A percentile compares a stretch with the other conserved stretches of the same genome.
These are phyloP conservation scores for Jamesozyma piceae DNA, from an alignment of 805 yeast species.

Conservation along the genomic window DNA sequence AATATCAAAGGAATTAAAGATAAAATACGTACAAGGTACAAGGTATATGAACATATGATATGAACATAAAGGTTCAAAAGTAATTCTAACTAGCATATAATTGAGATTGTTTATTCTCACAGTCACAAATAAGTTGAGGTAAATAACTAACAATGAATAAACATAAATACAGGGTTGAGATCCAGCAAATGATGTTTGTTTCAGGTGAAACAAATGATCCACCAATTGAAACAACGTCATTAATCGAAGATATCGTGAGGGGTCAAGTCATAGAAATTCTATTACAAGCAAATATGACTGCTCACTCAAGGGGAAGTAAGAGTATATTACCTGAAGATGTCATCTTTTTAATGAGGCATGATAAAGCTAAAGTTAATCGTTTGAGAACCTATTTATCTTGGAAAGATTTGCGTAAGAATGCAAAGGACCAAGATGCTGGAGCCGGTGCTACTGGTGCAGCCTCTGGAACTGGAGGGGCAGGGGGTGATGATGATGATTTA, in stretches of 20 bases:
- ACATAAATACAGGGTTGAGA: constrained; percentile 79
- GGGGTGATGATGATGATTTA: constrained; percentile 31
- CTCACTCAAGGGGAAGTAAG: constrained; percentile 70
- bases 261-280: constrained; percentile 88
- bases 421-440: constrained; percentile 57
- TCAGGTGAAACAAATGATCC: constrained; percentile 93
- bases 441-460: constrained; percentile 42
- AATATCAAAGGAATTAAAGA: not conserved
- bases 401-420: constrained; percentile 90
- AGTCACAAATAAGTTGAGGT: too few species aligned
- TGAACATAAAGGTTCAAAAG: too few species aligned
- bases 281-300: constrained; percentile 67
- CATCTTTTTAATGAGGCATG: constrained; percentile 84
- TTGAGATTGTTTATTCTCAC: too few species aligned
- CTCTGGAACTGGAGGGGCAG: constrained; percentile 9
- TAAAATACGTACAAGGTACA: not conserved
- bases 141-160: constrained; percentile 20
- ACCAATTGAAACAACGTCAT: constrained; percentile 81
- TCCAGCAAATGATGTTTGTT: constrained; percentile 99
- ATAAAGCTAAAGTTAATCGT: constrained; percentile 86
- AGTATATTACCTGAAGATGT: constrained; percentile 88
- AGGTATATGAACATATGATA: too few species aligned
- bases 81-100: too few species aligned
- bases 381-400: constrained; percentile 85
- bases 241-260: constrained; percentile 89